Base-by-base conservation (phyloP, 129 eudicot species). In the Artemisia tridentata region DNA sequence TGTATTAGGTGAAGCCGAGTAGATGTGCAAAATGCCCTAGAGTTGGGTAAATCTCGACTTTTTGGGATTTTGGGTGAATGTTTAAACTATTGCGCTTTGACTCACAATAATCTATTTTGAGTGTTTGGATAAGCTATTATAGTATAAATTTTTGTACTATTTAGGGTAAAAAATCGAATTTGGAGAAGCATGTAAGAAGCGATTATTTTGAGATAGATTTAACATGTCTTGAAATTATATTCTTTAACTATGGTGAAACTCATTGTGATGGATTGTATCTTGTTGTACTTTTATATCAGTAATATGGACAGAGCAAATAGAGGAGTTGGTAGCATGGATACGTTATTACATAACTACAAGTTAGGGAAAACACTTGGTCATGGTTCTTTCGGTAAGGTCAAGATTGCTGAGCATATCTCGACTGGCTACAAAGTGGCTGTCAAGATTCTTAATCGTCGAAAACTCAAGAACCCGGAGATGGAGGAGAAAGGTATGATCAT, bases 331-430 rank as follows among this genome's bases (percentile, higher is more conserved):
- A 60, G 73, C 27, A 71, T 76, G 11, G 95, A 85, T 31, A 47
- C 84, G 46, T 69, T 75, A 69, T 72, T 78, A 23, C 73, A 76
- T 57, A 88, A 85, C 80, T 88, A 88, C 85, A 88, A 83, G 71
- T 73, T 88, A 3, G 90, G 90, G 62, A 88, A 88, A 78, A 82
- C 88, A 65, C 90, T 88, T 61, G 95, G 90, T 11, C 90, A 80
- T 79, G 95, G 90, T 23, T 88, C 90, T 17, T 88, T 88, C 14
- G 90, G 90, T 31, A 88, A 88, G 68, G 95, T 88, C 17, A 88
- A 82, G 73, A 85, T 84, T 47, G 95, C 95, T 64, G 88, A 82
- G 61, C 95, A 88, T 80, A 45, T 83, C 3, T 76, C 52, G 77
- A 85, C 95, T 4, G 86, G 95, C 62, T 74, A 82, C 75, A 84